Conservation (phyloP, 129 eudicot genomes). For the Tagetes erecta region DNA sequence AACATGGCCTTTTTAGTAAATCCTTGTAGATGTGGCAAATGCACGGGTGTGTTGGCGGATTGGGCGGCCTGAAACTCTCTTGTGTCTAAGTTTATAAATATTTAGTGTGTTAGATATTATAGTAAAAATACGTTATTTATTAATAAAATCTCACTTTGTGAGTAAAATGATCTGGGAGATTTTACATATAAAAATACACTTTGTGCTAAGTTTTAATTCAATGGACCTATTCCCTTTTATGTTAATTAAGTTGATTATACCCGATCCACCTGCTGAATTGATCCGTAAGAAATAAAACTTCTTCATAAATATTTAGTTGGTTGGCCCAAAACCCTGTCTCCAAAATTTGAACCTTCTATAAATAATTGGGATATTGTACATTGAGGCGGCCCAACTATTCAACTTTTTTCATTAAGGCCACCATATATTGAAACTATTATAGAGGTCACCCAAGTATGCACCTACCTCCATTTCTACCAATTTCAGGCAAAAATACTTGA, state of each 20-base stretch:
- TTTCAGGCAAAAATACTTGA: background rate
- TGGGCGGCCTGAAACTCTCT: background rate
- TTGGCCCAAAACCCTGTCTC: background rate
- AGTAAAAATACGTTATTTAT: background rate
- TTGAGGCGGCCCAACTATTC: background rate
- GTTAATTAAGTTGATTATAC: background rate
- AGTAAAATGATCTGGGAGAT: background rate
- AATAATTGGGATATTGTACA: background rate
- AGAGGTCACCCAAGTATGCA: background rate
- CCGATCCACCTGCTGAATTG: background rate
- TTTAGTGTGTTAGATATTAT: background rate
- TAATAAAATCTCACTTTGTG: background rate
- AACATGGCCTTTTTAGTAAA: slow-evolving; percentile 20
- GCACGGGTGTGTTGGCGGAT: background rate
- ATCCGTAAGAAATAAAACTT: background rate
- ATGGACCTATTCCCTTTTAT: background rate
- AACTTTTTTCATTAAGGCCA: background rate
- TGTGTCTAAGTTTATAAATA: background rate
- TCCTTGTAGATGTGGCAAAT: slow-evolving; percentile 8
- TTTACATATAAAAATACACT: background rate
- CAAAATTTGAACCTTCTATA: background rate
- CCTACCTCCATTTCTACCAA: background rate
- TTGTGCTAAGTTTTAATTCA: background rate
- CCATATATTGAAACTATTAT: background rate
- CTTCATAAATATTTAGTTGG: background rate